phyloP scores from a whole-genome alignment of 2,329 filamentous ascomycete species.

The Exophiala phaeomuriformis region DNA sequence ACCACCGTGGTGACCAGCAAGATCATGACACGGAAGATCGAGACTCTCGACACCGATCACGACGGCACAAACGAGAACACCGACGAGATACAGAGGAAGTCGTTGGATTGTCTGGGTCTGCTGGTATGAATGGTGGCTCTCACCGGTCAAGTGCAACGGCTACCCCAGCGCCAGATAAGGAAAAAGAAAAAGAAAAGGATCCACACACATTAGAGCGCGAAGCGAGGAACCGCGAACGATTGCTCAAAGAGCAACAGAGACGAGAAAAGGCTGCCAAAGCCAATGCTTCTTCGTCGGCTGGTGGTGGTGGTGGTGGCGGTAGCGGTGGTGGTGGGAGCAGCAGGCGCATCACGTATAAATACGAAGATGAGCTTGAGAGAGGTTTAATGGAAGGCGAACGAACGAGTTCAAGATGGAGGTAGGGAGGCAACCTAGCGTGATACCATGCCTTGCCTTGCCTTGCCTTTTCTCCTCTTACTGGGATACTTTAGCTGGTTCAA shows the following conservation, averaged over 20 bases:
- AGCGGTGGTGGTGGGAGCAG: slow-evolving; percentile 2
- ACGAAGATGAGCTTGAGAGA: slow-evolving; percentile 41
- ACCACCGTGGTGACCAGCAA: background rate
- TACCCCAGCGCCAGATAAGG: slow-evolving; percentile 6
- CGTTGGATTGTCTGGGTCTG: background rate
- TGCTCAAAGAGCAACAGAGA: slow-evolving; percentile 59
- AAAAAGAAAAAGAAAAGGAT: slow-evolving; percentile 40
- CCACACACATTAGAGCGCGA: slow-evolving; percentile 68
- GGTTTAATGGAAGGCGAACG: slow-evolving; percentile 37
- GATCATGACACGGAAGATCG: slow-evolving; percentile 11
- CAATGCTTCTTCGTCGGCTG: slow-evolving; percentile 1
- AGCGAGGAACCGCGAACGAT: slow-evolving; percentile 54
- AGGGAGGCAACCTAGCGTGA: background rate
- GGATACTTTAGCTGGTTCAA: too few relatives aligned
- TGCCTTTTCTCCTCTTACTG: too few relatives aligned
- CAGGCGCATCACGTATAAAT: slow-evolving; percentile 43
- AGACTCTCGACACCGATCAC: slow-evolving; percentile 31
- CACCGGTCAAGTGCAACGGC: slow-evolving; percentile 20
- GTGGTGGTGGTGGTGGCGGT: slow-evolving; percentile 29
- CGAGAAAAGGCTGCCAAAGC: slow-evolving; percentile 46
- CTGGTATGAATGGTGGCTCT: slow-evolving; percentile 24
- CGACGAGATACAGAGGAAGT: slow-evolving; percentile 27
- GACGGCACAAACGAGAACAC: slow-evolving; percentile 34
- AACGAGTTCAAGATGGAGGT: slow-evolving; percentile 28
- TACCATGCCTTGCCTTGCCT: too few relatives aligned